These are phyloP conservation scores for Yamadazyma insecticola DNA, from an alignment of 805 yeast species.

Conservation along the genomic window DNA sequence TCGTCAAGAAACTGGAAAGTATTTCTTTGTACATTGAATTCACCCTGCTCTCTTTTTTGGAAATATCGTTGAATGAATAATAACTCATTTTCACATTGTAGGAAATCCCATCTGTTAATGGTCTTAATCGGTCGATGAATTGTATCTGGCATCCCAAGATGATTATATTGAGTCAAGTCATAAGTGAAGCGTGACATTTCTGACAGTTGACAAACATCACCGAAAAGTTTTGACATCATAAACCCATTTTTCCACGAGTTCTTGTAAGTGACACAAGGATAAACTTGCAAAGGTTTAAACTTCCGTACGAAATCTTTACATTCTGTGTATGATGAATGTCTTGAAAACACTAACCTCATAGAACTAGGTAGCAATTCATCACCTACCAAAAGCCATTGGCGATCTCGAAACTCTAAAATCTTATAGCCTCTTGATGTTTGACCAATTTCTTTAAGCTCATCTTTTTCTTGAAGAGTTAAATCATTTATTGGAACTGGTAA, in stretches of 20 bases:
- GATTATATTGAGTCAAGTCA: conserved; percentile 10
- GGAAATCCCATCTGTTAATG: conserved; percentile 31
- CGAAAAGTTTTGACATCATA: conserved; percentile 37
- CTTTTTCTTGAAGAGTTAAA: conserved; percentile 6
- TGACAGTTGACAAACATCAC: conserved; percentile 21
- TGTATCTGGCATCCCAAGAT: conserved; percentile 15
- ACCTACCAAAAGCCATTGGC: conserved; percentile 24
- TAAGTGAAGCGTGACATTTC: conserved; percentile 4
- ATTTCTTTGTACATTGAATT: too few relatives aligned
- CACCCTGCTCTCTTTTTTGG: too few relatives aligned
- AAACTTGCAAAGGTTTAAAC: conserved; percentile 38
- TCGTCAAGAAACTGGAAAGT: too few relatives aligned
- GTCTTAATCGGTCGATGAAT: conserved; percentile 16
- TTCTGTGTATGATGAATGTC: conserved; percentile 47
- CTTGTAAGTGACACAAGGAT: conserved; percentile 36
- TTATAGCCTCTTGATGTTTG: conserved; percentile 17
- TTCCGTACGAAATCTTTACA: conserved; percentile 25
- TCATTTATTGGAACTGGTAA: conserved; percentile 16
- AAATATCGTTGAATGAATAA: too few relatives aligned
- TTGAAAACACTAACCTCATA: conserved; percentile 35
- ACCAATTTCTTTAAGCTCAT: conserved; percentile 9
- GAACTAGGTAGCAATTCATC: conserved; percentile 29
- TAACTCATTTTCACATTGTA: conserved; percentile 25
- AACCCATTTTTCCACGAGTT: conserved; percentile 35
- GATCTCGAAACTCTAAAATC: conserved; percentile 18